Base-by-base conservation (phyloP, 2,329 filamentous ascomycete genomes). In the Botrytis aclada region DNA sequence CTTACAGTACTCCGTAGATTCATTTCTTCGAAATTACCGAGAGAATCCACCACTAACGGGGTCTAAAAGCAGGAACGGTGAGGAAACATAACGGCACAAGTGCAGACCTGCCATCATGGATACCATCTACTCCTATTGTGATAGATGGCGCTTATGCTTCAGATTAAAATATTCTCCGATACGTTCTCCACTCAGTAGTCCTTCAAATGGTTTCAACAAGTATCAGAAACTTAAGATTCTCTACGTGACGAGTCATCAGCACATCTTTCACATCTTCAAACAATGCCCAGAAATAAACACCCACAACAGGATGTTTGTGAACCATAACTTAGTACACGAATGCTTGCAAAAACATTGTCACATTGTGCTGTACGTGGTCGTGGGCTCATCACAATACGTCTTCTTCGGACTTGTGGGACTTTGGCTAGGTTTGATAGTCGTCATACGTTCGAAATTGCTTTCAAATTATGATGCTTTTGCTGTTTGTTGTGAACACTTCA, bases 111-210 rank as follows among this genome's bases (percentile, higher is more conserved):
- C 20, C 69, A 56, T 51, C 64, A 67, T 54, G 64, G 34, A 67
- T 41, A 7, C 9, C 34, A 67, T 67, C 18, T 41, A 34, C 45
- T 67, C 34, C 45, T 66, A 37, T 47, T 56, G 25, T 60, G 51
- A 18, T 61, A 37, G 62, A 72, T 67, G 29, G 70, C 70, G 62
- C 70, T 67, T 69, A 47, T 69, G 70, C 56, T 61, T 67, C 70
- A 72, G 70, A 72, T 69, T 72, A 60, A 72, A 72, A 72, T 72
- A 67, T 67, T 69, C 62, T 72, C 51, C 62, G 70, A 67, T 60
- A 58, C 32, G 47, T 47, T 67, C 34, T 32, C 70, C 70, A 72
- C 70, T 72, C 51, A 45, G 10, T 43, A 51, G 43, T 34, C 63
- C 60, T 60, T 67, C 47, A 4, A 54, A 29, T 54, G 60, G 69